Conservation (phyloP, 2,329 filamentous ascomycete species). For the Talaromyces sp. region DNA sequence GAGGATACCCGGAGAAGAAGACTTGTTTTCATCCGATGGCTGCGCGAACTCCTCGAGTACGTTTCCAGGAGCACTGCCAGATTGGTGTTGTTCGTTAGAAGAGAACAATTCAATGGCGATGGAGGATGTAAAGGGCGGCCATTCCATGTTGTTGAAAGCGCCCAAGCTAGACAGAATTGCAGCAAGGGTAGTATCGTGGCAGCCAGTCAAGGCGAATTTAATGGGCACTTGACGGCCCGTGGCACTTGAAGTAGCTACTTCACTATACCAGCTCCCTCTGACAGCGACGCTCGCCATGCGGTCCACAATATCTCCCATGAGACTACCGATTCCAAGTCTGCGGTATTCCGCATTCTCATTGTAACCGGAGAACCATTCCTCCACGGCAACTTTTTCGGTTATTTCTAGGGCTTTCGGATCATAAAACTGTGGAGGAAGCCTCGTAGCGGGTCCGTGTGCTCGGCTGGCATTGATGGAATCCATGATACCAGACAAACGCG, state of each 20-base stretch:
- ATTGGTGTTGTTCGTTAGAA: conserved; percentile 27
- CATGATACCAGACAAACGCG: conserved; percentile 83
- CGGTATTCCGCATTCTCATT: conserved; percentile 80
- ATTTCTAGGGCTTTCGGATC: conserved; percentile 65
- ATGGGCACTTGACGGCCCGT: conserved; percentile 40
- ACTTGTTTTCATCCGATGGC: conserved; percentile 15
- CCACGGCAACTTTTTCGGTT: conserved; percentile 67
- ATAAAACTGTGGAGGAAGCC: conserved; percentile 81
- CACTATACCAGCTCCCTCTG: conserved; percentile 50
- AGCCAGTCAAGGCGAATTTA: conserved; percentile 75
- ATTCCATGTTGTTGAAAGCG: conserved; percentile 65
- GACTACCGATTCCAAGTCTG: conserved; percentile 75
- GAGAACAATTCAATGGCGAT: conserved; percentile 83
- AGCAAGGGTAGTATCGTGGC: conserved; percentile 90
- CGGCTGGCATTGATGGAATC: conserved; percentile 87
- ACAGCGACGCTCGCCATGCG: conserved; percentile 63
- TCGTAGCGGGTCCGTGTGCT: conserved; percentile 75
- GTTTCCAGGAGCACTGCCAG: conserved; percentile 12
- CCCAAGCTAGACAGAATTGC: conserved; percentile 72
- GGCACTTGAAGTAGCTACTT: conserved; percentile 49
- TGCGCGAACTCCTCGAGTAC: conserved; percentile 21
- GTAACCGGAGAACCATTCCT: conserved; percentile 93
- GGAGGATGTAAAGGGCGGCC: conserved; percentile 92
- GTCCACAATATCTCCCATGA: conserved; percentile 77
- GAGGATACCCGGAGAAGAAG: conserved; percentile 22